Conservation (phyloP, 768 basidiomycete genomes). For the Leucocoprinus birnbaumii region DNA sequence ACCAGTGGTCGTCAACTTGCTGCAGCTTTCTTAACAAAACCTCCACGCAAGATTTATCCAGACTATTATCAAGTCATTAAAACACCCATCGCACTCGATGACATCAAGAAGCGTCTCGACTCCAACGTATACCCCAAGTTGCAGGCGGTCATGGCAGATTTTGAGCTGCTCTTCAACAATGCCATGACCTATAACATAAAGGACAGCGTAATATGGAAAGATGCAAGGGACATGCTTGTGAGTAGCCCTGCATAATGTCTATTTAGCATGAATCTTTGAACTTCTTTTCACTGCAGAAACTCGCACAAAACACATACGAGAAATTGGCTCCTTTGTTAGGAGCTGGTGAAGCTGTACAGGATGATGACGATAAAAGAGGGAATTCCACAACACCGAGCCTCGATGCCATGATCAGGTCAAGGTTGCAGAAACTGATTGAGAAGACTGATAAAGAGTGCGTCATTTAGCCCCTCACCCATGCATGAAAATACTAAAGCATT, state of each 20-base stretch:
- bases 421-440: conserved; percentile 69
- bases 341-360: conserved; percentile 32
- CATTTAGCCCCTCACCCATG: conserved; percentile 4
- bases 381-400: conserved; percentile 64
- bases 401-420: conserved; percentile 61
- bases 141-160: conserved; percentile 64
- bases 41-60: conserved; percentile 70
- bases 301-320: conserved; percentile 44
- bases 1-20: conserved; percentile 64
- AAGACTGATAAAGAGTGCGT: conserved; percentile 71
- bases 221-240: conserved; percentile 82
- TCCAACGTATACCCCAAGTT: conserved; percentile 56
- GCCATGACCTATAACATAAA: conserved; percentile 81
- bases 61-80: conserved; percentile 86
- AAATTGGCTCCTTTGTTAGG: conserved; percentile 42
- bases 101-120: conserved; percentile 81
- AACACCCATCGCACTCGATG: conserved; percentile 82
- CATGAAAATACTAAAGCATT: not conserved
- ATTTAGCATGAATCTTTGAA: conserved; percentile 1
- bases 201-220: conserved; percentile 74
- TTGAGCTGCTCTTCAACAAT: conserved; percentile 78
- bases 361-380: conserved; percentile 33
- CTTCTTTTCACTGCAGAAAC: conserved; percentile 33
- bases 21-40: conserved; percentile 63
- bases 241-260: conserved; percentile 23